These are phyloP conservation scores for Kodamaea plutei DNA, from an alignment of 1,139 yeast species.

Conservation along the genomic window DNA sequence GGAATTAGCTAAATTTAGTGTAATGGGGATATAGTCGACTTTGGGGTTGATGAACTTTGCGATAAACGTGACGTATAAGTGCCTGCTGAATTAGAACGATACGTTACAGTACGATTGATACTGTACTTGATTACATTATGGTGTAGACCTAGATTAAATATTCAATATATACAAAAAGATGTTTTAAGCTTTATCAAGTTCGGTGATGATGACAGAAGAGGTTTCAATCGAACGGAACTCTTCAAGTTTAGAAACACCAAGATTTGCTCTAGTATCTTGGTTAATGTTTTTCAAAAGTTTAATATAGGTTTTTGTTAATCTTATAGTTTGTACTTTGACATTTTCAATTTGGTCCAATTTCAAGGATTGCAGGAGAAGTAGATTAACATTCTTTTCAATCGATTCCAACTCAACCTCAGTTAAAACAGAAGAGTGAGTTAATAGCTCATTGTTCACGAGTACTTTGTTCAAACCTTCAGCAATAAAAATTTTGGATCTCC, in stretches of 20 bases:
- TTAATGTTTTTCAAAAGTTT: slow-evolving; percentile 17
- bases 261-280: no score
- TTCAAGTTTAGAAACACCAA: slow-evolving; percentile 7
- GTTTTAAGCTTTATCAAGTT: no score
- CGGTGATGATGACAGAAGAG: slow-evolving; percentile 32
- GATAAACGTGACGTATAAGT: no score
- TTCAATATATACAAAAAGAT: no score
- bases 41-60: no score
- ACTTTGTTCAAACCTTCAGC: slow-evolving; percentile 30
- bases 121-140: no score
- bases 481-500: slow-evolving; percentile 53
- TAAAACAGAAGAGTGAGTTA: not conserved
- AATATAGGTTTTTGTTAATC: slow-evolving; percentile 24
- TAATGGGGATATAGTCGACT: no score
- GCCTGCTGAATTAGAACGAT: no score
- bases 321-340: slow-evolving; percentile 50
- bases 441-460: slow-evolving; percentile 4
- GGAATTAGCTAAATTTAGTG: no score
- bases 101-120: no score
- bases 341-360: slow-evolving; percentile 52
- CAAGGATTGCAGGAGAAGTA: slow-evolving; percentile 30
- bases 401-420: slow-evolving; percentile 11
- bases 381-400: slow-evolving; percentile 21
- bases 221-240: slow-evolving; percentile 15
- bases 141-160: no score